Conservation (phyloP, 2,329 filamentous ascomycete genomes). For the Epichloe amarillans region DNA sequence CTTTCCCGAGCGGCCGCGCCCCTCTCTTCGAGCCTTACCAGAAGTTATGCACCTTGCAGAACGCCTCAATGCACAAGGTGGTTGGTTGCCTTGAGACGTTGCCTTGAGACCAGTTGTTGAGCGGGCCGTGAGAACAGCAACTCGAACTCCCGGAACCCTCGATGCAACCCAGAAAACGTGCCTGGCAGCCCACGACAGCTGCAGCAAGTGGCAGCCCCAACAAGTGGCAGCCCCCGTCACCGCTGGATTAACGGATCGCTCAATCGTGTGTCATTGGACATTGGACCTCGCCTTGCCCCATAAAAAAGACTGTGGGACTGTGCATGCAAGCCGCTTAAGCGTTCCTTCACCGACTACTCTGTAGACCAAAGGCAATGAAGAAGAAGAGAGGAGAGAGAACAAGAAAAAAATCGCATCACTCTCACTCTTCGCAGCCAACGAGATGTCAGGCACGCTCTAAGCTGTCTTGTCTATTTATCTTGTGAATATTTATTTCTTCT, state of each 20-base stretch:
- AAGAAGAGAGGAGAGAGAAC: neutral
- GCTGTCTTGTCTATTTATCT: neutral
- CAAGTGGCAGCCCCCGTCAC: conserved; percentile 7
- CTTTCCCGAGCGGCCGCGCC: neutral
- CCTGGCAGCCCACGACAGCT: conserved; percentile 4
- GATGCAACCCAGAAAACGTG: conserved; percentile 5
- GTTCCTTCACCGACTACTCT: conserved; percentile 7
- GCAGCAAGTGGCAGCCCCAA: conserved; percentile 1
- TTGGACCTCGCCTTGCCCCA: conserved; percentile 5
- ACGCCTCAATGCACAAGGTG: neutral
- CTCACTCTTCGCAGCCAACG: neutral
- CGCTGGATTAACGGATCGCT: conserved; percentile 6
- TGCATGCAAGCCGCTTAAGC: conserved; percentile 4
- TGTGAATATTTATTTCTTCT: conserved; percentile 1
- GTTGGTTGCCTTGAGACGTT: too few species aligned
- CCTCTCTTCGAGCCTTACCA: neutral
- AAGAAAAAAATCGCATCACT: neutral
- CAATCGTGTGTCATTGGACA: conserved; percentile 8
- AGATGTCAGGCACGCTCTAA: neutral
- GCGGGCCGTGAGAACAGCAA: neutral
- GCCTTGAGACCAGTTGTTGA: neutral
- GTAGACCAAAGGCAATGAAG: neutral
- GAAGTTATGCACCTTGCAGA: neutral
- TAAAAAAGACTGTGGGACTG: neutral
- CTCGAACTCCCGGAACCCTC: neutral